Evolutionary conservation across 2,329 filamentous ascomycete species (phyloP), one percentile per base, ranked within the genome.

Genomic region (Epichloe brachyelytri): DNA sequence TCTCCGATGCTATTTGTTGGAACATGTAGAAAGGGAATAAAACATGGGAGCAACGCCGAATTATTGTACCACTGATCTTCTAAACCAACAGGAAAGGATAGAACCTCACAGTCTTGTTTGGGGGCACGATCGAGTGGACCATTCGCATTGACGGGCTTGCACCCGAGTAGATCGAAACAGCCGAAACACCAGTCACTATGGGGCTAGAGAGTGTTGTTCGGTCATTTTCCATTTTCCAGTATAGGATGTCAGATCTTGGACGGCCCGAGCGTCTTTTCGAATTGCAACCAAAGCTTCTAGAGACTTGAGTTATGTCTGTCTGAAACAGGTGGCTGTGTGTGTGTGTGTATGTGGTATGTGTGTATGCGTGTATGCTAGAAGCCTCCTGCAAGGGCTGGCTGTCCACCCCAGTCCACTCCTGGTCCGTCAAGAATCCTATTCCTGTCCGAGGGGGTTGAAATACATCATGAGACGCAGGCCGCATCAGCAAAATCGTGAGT

Each of bases 311-410:
- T 43, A 39, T 19, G 50, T 49, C 44, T 49, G 50, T 56, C 57
- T 57, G 56, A 59, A 58, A 57, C 56, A 52, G 40, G 55, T 51
- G 55, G 52, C 48, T 51, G 49, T 57, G 52, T 55, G 26, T 57
- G 52, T 55, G 26, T 26, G 30, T 30, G 26, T 30, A 10, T 30
- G 7, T 10, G 20, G 20, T 22, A 22, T 22, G 22, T 7, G 26
- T 30, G 26, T 30, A 30, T 30, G 30, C 30, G 30, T 11, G 46
- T 51, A 46, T 47, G 48, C 37, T 14, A 45, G 43, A 49, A 50
- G 50, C 43, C 43, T 41, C 43, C 43, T 41, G 50, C 45, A 26
- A 40, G 50, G 52, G 46, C 49, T 44, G 17, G 30, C 36, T 43
- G 30, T 38, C 36, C 43, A 34, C 37, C 49, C 52, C 41, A 49